A percentile compares a stretch with the other conserved stretches of the same genome.
These are phyloP conservation scores for Xylaria sp. DNA, from an alignment of 2,329 filamentous ascomycete species.

Conservation along the genomic window DNA sequence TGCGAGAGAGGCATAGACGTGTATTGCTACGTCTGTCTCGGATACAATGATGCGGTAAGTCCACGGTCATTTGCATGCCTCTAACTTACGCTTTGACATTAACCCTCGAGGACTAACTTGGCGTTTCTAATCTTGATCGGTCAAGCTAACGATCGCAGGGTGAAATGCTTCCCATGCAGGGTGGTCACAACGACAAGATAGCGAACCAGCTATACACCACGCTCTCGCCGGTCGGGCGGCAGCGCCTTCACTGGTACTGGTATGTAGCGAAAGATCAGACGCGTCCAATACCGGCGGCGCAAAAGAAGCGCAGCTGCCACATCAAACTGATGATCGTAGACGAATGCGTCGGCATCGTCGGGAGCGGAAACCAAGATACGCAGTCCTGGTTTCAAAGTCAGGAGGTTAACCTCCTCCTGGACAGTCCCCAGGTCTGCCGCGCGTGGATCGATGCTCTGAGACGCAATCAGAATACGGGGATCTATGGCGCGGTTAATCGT, in stretches of 20 bases:
- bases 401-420: constrained; percentile 81
- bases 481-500: constrained; percentile 63
- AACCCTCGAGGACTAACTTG: not conserved
- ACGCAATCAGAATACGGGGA: constrained; percentile 74
- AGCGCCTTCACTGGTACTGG: constrained; percentile 70
- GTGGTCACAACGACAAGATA: constrained; percentile 79
- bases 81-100: not conserved
- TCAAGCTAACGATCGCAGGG: constrained; percentile 57
- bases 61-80: constrained; percentile 8
- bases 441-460: constrained; percentile 71
- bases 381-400: constrained; percentile 83
- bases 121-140: not conserved
- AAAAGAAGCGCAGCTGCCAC: constrained; percentile 76
- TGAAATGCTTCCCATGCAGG: constrained; percentile 79
- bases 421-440: constrained; percentile 69
- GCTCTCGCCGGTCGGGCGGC: constrained; percentile 61
- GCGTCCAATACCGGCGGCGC: constrained; percentile 71
- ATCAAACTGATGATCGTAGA: constrained; percentile 83
- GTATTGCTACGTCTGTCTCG: constrained; percentile 77
- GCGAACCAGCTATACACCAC: constrained; percentile 67
- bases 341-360: constrained; percentile 74
- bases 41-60: constrained; percentile 77
- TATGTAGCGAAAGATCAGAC: constrained; percentile 81
- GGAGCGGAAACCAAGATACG: constrained; percentile 83
- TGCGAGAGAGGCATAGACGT: constrained; percentile 75